Base-by-base conservation (phyloP, 495 filamentous ascomycete species). In the Hypoxylon rickii region DNA sequence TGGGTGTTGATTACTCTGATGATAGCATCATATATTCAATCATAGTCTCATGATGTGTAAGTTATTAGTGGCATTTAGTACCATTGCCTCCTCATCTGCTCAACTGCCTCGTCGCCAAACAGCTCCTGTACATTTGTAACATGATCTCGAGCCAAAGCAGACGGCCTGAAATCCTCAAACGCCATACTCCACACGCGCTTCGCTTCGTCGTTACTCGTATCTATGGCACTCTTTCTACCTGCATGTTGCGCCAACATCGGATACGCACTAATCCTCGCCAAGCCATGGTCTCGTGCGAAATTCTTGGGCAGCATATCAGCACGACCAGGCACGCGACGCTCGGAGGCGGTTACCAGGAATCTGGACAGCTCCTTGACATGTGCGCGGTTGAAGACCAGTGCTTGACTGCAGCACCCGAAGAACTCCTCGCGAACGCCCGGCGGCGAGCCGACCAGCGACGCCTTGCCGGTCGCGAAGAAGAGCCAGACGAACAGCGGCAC, bases 381-480 rank as follows among this genome's bases (percentile, higher is more conserved):
- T 11, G 56, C 55, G 13, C 70, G 61, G 16, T 76, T 73, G 24
- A 76, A 80, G 3, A 79, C 57, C 26, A 79, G 44, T 2, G 72
- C 78, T 47, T 79, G 76, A 13, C 71, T 72, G 46, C 78, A 80
- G 44, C 76, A 80, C 3, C 74, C 76, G 16, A 59, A 64, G 18
- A 61, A 57, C 36, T 74, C 72, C 64, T 76, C 70, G 39, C 70
- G 60, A 2, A 78, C 65, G 7, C 76, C 72, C 1, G 65, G 70
- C 1, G 61, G 59, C n/a, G 74, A 56, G 3, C 74, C 70, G 37
- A 74, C 58, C 26, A 79, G 61, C 11, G 63, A 68, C 16, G 73
- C 74, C 56, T 79, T 80, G 16, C 76, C 76, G 3, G 74, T 69
- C 64, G 76, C 77, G 55, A 73, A 79, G 44, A 67, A 66, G 1